Evolutionary conservation across 495 filamentous ascomycete species (phyloP).

Genomic region (Talaromyces liani): DNA sequence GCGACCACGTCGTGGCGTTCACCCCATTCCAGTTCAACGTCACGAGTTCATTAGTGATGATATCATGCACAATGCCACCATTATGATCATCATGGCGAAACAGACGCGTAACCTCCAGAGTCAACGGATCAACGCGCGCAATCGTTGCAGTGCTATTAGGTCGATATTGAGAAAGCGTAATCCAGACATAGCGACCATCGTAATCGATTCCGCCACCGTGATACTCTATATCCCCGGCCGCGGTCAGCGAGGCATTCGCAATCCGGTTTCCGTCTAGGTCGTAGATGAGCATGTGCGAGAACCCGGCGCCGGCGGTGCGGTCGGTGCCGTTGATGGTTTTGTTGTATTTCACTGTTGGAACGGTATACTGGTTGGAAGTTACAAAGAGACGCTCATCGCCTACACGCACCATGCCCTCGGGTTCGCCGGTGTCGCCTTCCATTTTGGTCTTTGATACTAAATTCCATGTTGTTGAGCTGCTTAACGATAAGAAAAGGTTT

Average conservation of each 20-base stretch:
- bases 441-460: conserved; percentile 23
- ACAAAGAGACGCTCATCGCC: conserved; percentile 25
- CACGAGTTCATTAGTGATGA: conserved; percentile 17
- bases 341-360: conserved; percentile 17
- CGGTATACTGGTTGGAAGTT: conserved; percentile 21
- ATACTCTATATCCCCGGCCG: conserved; percentile 20
- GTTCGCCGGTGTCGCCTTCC: conserved; percentile 30
- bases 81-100: conserved; percentile 25
- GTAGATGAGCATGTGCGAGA: conserved; percentile 26
- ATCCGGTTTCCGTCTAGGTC: conserved; percentile 22
- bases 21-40: conserved; percentile 29
- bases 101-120: conserved; percentile 16
- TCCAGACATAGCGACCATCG: conserved; percentile 32
- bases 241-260: conserved; percentile 26
- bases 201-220: conserved; percentile 32
- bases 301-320: conserved; percentile 23
- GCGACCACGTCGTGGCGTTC: conserved; percentile 22
- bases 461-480: conserved; percentile 22
- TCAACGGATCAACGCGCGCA: conserved; percentile 22
- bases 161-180: conserved; percentile 25
- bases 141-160: conserved; percentile 30
- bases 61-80: conserved; percentile 27
- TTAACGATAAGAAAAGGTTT: conserved; percentile 18
- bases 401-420: conserved; percentile 26
- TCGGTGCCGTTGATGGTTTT: conserved; percentile 23